Base-by-base conservation (phyloP, 2,329 filamentous ascomycete genomes). In the Penicillium sp. region DNA sequence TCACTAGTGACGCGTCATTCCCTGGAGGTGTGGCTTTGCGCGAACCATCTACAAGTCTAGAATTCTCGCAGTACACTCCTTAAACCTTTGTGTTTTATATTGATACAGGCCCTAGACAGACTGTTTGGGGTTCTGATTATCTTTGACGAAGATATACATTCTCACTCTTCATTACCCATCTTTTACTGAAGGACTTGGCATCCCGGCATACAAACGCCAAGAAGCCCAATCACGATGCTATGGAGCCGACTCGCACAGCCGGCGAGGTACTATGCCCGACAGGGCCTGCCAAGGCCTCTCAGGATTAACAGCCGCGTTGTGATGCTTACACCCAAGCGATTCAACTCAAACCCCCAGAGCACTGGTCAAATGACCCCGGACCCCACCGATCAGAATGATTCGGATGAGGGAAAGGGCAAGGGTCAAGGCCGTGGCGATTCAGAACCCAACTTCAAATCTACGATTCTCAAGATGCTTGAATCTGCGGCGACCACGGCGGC, bases 401-500 rank as follows among this genome's bases (percentile, higher is more conserved):
- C 62, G 23, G 71, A 73, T 35, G 68, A 72, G 6, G 62, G 65
- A 12, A 60, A 55, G 36, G 62, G 65, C 15, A 60, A 54, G 36
- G 62, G 58, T n/a, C 65, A 65, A 58, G 63, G 59, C 19, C 55
- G 61, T 39, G 60, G 58, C 27, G 65, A 73, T 47, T 61, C 67
- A 21, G 72, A 73, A 19, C 68, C 69, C 21, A 72, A 56, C 39
- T 53, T 75, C 31, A 77, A 69, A 61, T 70, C 74, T 13, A 79
- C 78, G 2, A 60, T 75, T 8, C 75, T 78, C 39, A 90, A 88
- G 70, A 90, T 91, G 85, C 75, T 86, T 53, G 90, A 93, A 73
- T 81, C 87, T 6, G 89, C 89, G 2, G 86, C 86, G 9, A 92
- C 90, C 0, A 91, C 89, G 0, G 82, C 91, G 59, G 88, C 89